These are phyloP conservation scores for Lactarius vividus DNA, from an alignment of 768 basidiomycete species.

Conservation along the genomic window DNA sequence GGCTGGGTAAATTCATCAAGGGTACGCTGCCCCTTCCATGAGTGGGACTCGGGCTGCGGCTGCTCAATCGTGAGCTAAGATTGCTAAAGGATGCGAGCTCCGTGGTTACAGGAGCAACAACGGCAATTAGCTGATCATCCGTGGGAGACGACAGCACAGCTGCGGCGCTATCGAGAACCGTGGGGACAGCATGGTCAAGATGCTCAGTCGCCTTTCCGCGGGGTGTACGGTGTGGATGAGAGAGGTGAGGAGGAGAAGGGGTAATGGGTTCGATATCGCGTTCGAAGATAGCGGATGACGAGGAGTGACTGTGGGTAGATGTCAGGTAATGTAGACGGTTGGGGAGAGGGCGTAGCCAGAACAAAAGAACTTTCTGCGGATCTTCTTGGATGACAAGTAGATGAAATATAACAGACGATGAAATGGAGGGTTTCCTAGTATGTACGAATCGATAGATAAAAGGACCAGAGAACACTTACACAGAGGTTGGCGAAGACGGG, in stretches of 20 bases:
- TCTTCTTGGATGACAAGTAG: slow-evolving; percentile 2
- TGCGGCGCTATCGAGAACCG: slow-evolving; percentile 82
- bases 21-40: slow-evolving; percentile 34
- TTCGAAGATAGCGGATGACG: slow-evolving; percentile 89
- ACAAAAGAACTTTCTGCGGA: slow-evolving; percentile 1
- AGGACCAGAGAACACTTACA: slow-evolving; percentile 45
- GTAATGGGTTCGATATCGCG: slow-evolving; percentile 78
- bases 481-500: slow-evolving; percentile 75
- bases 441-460: slow-evolving; percentile 11
- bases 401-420: not conserved
- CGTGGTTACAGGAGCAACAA: slow-evolving; percentile 52
- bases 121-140: slow-evolving; percentile 54
- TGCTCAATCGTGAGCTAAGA: slow-evolving; percentile 60
- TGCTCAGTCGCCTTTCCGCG: slow-evolving; percentile 70
- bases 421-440: slow-evolving; percentile 3
- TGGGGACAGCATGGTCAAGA: slow-evolving; percentile 77
- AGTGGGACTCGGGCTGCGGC: slow-evolving; percentile 64
- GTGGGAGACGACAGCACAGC: slow-evolving; percentile 53
- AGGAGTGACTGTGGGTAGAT: slow-evolving; percentile 51
- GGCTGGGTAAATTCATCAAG: slow-evolving; percentile 28
- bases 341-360: not conserved
- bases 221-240: slow-evolving; percentile 70
- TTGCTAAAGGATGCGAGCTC: slow-evolving; percentile 46
- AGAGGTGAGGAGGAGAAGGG: slow-evolving; percentile 40
- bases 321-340: slow-evolving; percentile 12